phyloP scores from a whole-genome alignment of 805 yeast species.

The Pichia nanzhaoensis region DNA sequence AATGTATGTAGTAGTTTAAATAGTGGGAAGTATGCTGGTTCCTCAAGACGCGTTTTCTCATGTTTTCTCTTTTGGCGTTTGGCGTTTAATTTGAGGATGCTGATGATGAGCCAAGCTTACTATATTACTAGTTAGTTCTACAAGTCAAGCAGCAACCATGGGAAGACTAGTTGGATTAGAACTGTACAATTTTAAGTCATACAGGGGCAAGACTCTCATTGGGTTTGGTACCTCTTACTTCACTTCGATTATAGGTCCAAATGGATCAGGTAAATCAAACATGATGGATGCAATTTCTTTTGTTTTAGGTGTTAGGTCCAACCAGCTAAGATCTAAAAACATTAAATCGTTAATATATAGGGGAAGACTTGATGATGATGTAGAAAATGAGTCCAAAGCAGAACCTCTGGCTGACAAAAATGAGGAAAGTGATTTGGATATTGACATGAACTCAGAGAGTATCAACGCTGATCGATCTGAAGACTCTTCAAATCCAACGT shows the following conservation, averaged over 20 bases:
- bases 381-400: slow-evolving; percentile 18
- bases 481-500: slow-evolving; percentile 27
- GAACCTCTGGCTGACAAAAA: slow-evolving; percentile 18
- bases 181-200: slow-evolving; percentile 84
- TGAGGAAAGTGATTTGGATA: slow-evolving; percentile 16
- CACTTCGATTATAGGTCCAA: slow-evolving; percentile 95
- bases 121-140: too few species aligned
- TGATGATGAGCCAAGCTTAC: too few species aligned
- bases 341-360: slow-evolving; percentile 76
- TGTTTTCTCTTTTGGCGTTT: not conserved
- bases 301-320: slow-evolving; percentile 77
- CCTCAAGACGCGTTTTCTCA: too few species aligned
- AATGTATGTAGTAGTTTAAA: too few species aligned
- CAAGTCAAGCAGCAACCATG: slow-evolving; percentile 40
- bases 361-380: slow-evolving; percentile 42
- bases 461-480: not conserved
- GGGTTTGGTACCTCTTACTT: slow-evolving; percentile 75
- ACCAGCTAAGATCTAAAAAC: slow-evolving; percentile 67
- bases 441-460: slow-evolving; percentile 14
- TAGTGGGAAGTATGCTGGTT: too few species aligned
- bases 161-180: slow-evolving; percentile 78
- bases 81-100: slow-evolving; percentile 2
- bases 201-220: slow-evolving; percentile 64
- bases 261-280: slow-evolving; percentile 96
- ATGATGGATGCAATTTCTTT: slow-evolving; percentile 94